These are phyloP conservation scores for Plasmodium ovale DNA, from an alignment of 169 alveolate genomes.

Conservation along the genomic window DNA sequence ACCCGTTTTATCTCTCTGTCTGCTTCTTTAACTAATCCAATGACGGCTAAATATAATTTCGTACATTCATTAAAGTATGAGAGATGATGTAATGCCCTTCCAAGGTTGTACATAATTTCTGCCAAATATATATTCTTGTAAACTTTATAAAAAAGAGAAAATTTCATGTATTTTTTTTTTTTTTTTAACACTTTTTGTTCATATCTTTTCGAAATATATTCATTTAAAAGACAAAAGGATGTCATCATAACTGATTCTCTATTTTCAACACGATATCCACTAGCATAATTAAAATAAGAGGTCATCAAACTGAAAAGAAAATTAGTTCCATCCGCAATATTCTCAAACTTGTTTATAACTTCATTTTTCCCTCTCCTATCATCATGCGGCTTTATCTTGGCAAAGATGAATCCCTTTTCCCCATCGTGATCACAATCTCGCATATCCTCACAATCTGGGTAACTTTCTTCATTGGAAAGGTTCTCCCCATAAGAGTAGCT, in stretches of 20 bases:
- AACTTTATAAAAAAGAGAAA: constrained; percentile 45
- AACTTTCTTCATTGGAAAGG: background rate
- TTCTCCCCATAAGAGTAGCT: background rate
- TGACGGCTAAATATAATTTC: constrained; percentile 56
- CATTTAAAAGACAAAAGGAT: constrained; percentile 72
- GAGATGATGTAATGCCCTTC: constrained; percentile 58
- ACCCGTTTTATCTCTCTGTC: constrained; percentile 42
- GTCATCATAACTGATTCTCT: constrained; percentile 70
- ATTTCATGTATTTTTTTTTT: constrained; percentile 47
- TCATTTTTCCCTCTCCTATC: background rate
- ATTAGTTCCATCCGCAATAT: constrained; percentile 35
- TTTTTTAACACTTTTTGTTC: constrained; percentile 46
- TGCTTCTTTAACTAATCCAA: constrained; percentile 32
- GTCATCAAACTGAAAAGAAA: constrained; percentile 62
- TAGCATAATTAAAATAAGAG: constrained; percentile 49
- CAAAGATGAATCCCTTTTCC: constrained; percentile 9
- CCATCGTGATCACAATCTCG: background rate
- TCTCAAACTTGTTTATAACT: constrained; percentile 20
- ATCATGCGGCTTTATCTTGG: constrained; percentile 11
- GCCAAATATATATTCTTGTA: constrained; percentile 69
- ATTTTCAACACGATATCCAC: constrained; percentile 40
- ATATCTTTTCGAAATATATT: constrained; percentile 63
- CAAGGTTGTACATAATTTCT: constrained; percentile 60
- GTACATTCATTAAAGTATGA: constrained; percentile 57
- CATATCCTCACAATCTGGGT: background rate